Conservation (phyloP, 257 asterid genomes). For the Solanum tarapatanum region DNA sequence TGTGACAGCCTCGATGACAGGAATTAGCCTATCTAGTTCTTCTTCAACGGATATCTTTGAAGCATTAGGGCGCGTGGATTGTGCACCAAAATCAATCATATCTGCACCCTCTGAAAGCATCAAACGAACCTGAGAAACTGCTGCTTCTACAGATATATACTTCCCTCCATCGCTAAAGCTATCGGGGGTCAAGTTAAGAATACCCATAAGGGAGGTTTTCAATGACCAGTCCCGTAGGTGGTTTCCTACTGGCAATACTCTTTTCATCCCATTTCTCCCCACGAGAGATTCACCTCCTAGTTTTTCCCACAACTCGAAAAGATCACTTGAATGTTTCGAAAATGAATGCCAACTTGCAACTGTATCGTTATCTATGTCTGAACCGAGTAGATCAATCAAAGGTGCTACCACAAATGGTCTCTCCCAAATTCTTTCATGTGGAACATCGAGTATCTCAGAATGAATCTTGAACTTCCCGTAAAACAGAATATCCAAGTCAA, state of each 20-base stretch:
- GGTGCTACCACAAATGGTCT: conserved; percentile 96
- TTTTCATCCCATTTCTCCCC: conserved; percentile 68
- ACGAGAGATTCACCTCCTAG: conserved; percentile 67
- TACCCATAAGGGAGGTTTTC: conserved; percentile 69
- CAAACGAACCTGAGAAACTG: conserved; percentile 47
- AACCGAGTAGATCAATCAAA: conserved; percentile 66
- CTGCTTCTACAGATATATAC: conserved; percentile 40
- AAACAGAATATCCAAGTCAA: conserved; percentile 82
- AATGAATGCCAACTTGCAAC: conserved; percentile 55
- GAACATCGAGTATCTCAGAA: conserved; percentile 56
- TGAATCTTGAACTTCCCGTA: conserved; percentile 55
- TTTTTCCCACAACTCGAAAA: conserved; percentile 69
- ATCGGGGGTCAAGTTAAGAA: conserved; percentile 82
- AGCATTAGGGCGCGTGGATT: conserved; percentile 92
- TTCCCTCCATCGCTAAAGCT: conserved; percentile 94
- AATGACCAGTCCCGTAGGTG: conserved; percentile 58
- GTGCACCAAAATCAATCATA: conserved; percentile 87
- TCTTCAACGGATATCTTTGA: conserved; percentile 51
- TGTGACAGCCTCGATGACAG: conserved; percentile 58
- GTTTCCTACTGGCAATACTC: conserved; percentile 69
- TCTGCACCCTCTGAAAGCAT: conserved; percentile 74
- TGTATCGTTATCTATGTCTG: conserved; percentile 37
- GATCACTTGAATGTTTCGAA: conserved; percentile 33
- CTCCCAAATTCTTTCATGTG: conserved; percentile 91
- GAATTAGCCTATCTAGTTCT: conserved; percentile 70